Conservation (phyloP, 23 red algal genomes). For the Gracilaria vermiculophylla region DNA sequence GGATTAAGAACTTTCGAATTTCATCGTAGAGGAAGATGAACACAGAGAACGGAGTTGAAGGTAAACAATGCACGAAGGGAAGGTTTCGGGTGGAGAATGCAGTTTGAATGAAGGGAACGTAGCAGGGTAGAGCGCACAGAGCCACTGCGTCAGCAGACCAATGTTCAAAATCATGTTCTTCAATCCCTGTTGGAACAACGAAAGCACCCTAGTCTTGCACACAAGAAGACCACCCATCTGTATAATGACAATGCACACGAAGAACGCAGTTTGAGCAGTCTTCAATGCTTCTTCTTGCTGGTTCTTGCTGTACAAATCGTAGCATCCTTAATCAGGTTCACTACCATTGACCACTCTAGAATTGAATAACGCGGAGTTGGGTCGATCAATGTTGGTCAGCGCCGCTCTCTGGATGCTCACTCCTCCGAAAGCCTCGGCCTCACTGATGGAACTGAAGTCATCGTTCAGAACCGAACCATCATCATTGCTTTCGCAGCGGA, state of each 20-base stretch:
- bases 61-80: conserved; percentile 68
- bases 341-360: background rate
- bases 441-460: background rate
- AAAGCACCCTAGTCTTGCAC: conserved; percentile 76
- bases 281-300: conserved; percentile 67
- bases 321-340: conserved; percentile 44
- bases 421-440: background rate
- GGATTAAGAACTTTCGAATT: conserved; percentile 69
- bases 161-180: conserved; percentile 68
- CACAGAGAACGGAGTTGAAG: conserved; percentile 75
- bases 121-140: conserved; percentile 51
- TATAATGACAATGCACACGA: conserved; percentile 79
- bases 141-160: conserved; percentile 56
- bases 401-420: background rate
- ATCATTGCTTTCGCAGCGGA: background rate
- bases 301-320: conserved; percentile 60
- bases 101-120: conserved; percentile 66
- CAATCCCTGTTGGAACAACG: conserved; percentile 79
- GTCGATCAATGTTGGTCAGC: conserved; percentile 25
- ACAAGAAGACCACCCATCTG: conserved; percentile 76
- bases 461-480: background rate
- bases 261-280: conserved; percentile 70
- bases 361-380: background rate
- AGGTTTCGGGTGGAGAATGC: conserved; percentile 64
- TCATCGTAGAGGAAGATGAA: conserved; percentile 77